Evolutionary conservation across 345 rosid genomes (phyloP).

Genomic region (Combretum micranthum): DNA sequence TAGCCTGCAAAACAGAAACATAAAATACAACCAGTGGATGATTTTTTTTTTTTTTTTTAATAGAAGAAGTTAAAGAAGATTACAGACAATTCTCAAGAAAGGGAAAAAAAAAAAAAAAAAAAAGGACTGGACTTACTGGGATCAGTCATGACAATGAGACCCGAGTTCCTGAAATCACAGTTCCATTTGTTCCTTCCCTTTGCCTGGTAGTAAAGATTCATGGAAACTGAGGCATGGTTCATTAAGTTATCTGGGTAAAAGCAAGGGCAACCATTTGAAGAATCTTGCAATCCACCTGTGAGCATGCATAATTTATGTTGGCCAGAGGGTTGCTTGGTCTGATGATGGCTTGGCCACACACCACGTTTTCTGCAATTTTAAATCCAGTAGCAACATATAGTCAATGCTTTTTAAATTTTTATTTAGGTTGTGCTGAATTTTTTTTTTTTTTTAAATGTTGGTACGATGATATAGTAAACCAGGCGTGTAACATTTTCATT

Average conservation of each 20-base stretch:
- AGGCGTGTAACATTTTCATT: too few species aligned
- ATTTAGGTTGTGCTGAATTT: too few species aligned
- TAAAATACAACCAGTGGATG: not conserved
- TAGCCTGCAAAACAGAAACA: constrained; percentile 15
- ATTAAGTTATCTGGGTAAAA: constrained; percentile 25
- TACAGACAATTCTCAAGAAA: not conserved
- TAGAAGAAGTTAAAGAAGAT: too few species aligned
- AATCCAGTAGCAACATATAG: too few species aligned
- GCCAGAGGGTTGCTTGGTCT: constrained; percentile 19
- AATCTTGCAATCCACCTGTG: constrained; percentile 20
- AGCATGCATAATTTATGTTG: constrained; percentile 24
- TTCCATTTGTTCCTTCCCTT: constrained; percentile 27
- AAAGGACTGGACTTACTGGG: constrained; percentile 15
- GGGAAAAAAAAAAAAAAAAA: too few species aligned
- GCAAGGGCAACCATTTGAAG: constrained; percentile 32
- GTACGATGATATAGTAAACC: too few species aligned
- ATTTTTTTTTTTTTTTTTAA: not conserved
- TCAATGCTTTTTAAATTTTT: too few species aligned
- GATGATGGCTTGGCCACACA: constrained; percentile 27
- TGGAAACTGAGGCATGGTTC: constrained; percentile 30
- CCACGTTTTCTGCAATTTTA: constrained; percentile 18
- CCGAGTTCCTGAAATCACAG: constrained; percentile 25
- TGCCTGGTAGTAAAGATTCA: constrained; percentile 36
- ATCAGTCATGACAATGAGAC: constrained; percentile 7
- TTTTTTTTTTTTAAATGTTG: too few species aligned